Percentiles rank a stretch among this genome's conserved stretches.
These are phyloP conservation scores for Ustilago loliicola DNA, from an alignment of 1,284 basidiomycete species.

Conservation along the genomic window DNA sequence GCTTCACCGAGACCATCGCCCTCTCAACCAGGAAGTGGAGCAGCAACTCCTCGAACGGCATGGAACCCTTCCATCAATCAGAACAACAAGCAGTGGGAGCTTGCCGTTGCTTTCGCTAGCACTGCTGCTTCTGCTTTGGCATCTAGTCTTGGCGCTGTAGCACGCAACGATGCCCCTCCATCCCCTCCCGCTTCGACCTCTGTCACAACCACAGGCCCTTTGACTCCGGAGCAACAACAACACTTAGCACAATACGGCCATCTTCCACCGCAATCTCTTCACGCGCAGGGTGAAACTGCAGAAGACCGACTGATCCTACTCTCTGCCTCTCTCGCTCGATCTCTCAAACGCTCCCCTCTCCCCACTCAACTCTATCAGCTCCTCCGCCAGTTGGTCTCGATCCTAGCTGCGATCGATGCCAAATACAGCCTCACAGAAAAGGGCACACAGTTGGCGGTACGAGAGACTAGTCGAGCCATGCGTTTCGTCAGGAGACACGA, in stretches of 20 bases:
- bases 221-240: constrained; percentile 26
- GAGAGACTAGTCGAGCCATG: constrained; percentile 44
- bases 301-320: constrained; percentile 55
- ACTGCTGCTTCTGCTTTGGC: constrained; percentile 51
- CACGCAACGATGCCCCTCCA: constrained; percentile 6
- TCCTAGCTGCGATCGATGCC: constrained; percentile 36
- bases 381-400: constrained; percentile 35
- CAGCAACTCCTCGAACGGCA: constrained; percentile 32
- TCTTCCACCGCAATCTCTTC: neutral
- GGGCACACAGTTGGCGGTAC: constrained; percentile 49
- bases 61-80: constrained; percentile 42
- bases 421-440: constrained; percentile 38
- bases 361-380: constrained; percentile 48
- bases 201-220: neutral
- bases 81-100: constrained; percentile 57
- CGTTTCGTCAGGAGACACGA: constrained; percentile 49
- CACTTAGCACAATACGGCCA: constrained; percentile 18
- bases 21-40: constrained; percentile 24
- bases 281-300: constrained; percentile 11
- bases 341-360: constrained; percentile 53
- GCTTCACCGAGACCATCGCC: constrained; percentile 3
- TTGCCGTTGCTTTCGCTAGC: constrained; percentile 50
- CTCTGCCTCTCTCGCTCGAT: constrained; percentile 47
- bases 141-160: constrained; percentile 46
- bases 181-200: neutral